Conservation (phyloP, 2,329 filamentous ascomycete genomes). For the Ophiostoma fasciatum region DNA sequence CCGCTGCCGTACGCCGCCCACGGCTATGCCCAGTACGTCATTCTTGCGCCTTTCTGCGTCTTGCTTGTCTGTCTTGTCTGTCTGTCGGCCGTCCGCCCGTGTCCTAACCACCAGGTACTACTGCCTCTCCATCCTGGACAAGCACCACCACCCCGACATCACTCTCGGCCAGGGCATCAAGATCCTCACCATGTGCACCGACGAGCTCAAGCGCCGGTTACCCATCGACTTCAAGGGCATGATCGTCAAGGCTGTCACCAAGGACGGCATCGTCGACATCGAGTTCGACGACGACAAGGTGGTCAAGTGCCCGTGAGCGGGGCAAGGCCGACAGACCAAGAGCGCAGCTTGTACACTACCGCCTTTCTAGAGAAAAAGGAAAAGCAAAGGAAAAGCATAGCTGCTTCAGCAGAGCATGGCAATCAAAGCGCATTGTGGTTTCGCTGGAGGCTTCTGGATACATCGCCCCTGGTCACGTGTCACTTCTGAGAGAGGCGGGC, state of each 20-base stretch:
- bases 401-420: conserved; percentile 3
- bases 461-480: too few species aligned
- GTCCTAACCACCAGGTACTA: conserved; percentile 55
- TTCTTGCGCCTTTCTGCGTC: not conserved
- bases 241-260: conserved; percentile 84
- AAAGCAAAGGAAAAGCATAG: not conserved
- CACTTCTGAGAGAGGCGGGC: too few species aligned
- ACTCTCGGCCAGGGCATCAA: conserved; percentile 78
- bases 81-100: not conserved
- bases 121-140: conserved; percentile 93
- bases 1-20: conserved; percentile 91
- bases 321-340: not conserved
- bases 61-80: not conserved
- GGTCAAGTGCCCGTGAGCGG: conserved; percentile 40
- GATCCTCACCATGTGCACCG: conserved; percentile 85
- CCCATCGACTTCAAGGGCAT: conserved; percentile 99
- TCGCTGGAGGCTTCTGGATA: too few species aligned
- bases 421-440: conserved; percentile 1
- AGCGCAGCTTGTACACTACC: conserved; percentile 1
- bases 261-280: conserved; percentile 77
- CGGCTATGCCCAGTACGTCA: conserved; percentile 80
- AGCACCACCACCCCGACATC: conserved; percentile 96
- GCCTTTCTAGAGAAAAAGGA: not conserved
- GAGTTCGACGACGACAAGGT: conserved; percentile 72
- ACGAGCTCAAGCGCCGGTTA: conserved; percentile 91